Conservation (phyloP, 768 basidiomycete species). For the Mycena kentingensis region DNA sequence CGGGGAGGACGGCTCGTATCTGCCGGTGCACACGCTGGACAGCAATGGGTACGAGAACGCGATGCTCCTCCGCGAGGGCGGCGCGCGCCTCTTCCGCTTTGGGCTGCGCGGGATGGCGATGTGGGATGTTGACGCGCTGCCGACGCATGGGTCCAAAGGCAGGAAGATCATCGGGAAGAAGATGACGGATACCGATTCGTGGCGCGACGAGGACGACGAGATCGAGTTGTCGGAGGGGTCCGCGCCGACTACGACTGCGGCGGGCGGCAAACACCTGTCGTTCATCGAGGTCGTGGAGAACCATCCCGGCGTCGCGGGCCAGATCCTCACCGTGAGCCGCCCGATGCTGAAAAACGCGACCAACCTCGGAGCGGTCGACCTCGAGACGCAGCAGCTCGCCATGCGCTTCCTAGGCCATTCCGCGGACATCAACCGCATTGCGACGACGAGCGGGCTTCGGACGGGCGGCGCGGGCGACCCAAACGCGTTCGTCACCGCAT, state of each 20-base stretch:
- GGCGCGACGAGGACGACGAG: constrained; percentile 19
- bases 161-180: constrained; percentile 14
- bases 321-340: neutral
- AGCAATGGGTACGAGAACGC: constrained; percentile 20
- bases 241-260: constrained; percentile 5
- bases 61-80: constrained; percentile 25
- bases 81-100: constrained; percentile 25
- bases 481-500: constrained; percentile 33
- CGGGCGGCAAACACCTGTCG: neutral
- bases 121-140: constrained; percentile 30
- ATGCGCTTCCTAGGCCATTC: constrained; percentile 34
- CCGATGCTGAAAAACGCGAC: constrained; percentile 2
- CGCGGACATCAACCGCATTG: constrained; percentile 24
- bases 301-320: neutral
- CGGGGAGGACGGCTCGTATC: neutral
- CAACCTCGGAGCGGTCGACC: constrained; percentile 13
- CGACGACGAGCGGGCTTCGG: constrained; percentile 32
- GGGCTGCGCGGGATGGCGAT: constrained; percentile 26
- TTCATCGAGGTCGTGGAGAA: neutral
- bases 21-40: constrained; percentile 28
- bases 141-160: constrained; percentile 19
- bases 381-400: constrained; percentile 10
- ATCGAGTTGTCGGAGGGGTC: constrained; percentile 27
- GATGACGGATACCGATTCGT: constrained; percentile 8
- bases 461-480: too few relatives aligned